Base-by-base conservation (phyloP, 352 stramenopile genomes). In the Globisporangium irregulare region DNA sequence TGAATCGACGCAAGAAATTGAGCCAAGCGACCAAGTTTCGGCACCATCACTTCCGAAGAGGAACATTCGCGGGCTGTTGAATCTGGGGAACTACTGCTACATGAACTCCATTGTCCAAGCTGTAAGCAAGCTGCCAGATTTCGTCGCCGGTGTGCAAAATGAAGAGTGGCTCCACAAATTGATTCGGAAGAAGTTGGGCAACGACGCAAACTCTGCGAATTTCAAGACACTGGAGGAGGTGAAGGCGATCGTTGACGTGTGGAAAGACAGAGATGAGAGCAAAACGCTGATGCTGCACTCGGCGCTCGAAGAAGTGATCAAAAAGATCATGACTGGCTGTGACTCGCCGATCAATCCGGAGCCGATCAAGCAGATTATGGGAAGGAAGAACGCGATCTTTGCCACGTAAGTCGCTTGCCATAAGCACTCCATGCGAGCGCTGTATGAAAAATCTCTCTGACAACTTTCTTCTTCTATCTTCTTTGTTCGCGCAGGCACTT, bases 101-200 rank as follows among this genome's bases (percentile, higher is more conserved):
- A 95, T 99, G 82, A 99, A 99, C 73, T 89, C 90, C 14, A 98
- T 98, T 25, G 67, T 98, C 10, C 89, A 96, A 59, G 81, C 89
- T 2, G 67, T 96, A 15, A 78, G 87, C 15, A 76, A 78, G n/a
- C 60, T 96, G 38, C 84, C 86, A 25, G 84, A 80, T 6, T 96
- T 96, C 61, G 68, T 83, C 12, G 63, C 67, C 7, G 71, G 71
- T 58, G 48, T 91, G 18, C 72, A 83, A 62, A 74, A 86, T 12
- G 76, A 89, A 53, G 84, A 90, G 9, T 86, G 79, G 59, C 32
- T 93, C 18, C 27, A 92, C 15, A 74, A 72, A 27, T 73, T 91
- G 12, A 87, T 94, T 25, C 76, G 70, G 27, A 86, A 88, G 48
- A 76, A 84, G 9, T 54, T 84, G n/a, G 59, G 66, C 2, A 14